These are phyloP conservation scores for Pythium angustatum DNA, from an alignment of 352 stramenopile genomes.

Conservation along the genomic window DNA sequence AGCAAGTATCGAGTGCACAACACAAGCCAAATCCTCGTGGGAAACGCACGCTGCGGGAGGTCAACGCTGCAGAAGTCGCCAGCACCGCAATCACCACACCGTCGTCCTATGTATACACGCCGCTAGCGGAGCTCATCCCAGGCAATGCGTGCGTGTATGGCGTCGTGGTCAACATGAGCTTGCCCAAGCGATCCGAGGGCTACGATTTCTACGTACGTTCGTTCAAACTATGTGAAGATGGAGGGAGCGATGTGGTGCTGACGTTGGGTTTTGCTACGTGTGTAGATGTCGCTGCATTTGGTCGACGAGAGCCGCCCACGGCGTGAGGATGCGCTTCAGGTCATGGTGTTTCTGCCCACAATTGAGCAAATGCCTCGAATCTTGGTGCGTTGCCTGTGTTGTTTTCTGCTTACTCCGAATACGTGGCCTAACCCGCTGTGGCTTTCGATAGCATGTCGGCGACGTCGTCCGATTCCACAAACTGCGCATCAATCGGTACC, in stretches of 20 bases:
- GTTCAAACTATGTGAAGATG: not conserved
- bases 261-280: not conserved
- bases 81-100: conserved; percentile 13
- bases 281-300: conserved; percentile 71
- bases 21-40: conserved; percentile 35
- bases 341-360: conserved; percentile 69
- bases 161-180: conserved; percentile 70
- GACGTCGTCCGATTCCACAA: conserved; percentile 83
- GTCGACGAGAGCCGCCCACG: conserved; percentile 62
- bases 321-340: conserved; percentile 52
- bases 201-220: conserved; percentile 66
- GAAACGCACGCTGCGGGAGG: conserved; percentile 52
- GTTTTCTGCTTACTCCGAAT: too few relatives aligned
- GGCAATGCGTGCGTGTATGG: conserved; percentile 68
- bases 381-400: conserved; percentile 44
- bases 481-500: conserved; percentile 64
- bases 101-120: conserved; percentile 60
- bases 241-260: not conserved
- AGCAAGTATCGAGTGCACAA: too few relatives aligned
- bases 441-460: conserved; percentile 49
- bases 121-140: conserved; percentile 52
- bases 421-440: too few relatives aligned
- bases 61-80: conserved; percentile 3
- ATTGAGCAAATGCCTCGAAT: conserved; percentile 63
- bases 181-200: conserved; percentile 63